Conservation (phyloP, 257 asterid genomes). For the Solanum sparsipilum region DNA sequence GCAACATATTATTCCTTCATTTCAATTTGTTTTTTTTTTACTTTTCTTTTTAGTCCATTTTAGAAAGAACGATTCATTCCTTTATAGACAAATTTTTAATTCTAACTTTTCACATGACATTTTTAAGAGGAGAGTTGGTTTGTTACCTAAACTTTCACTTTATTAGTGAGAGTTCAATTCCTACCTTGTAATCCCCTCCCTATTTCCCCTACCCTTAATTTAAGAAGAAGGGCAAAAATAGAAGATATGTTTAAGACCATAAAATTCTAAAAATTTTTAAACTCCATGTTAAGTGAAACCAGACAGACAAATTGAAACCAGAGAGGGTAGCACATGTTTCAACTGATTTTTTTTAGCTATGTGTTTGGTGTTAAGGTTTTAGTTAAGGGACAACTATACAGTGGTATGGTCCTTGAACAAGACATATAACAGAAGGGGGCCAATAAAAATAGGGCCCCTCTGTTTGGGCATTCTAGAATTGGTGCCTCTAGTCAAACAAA, state of each 20-base stretch:
- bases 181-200: background rate
- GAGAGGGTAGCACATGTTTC: background rate
- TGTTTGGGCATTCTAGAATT: background rate
- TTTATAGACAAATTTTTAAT: background rate
- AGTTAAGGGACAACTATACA: background rate
- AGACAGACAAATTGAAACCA: no score
- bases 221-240: no score
- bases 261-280: background rate
- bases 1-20: background rate
- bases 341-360: background rate
- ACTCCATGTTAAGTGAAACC: background rate
- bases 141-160: no score
- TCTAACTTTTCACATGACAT: background rate
- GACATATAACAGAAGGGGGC: background rate
- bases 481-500: background rate
- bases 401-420: background rate
- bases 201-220: no score
- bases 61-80: background rate
- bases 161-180: no score
- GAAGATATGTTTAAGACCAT: no score
- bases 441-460: background rate
- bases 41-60: background rate
- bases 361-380: background rate
- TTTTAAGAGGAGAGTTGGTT: background rate
- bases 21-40: background rate